A percentile compares a stretch with the other conserved stretches of the same genome.
These are phyloP conservation scores for Ophiognomonia clavigignenti-juglandacearum DNA, from an alignment of 2,329 filamentous ascomycete species.

Conservation along the genomic window DNA sequence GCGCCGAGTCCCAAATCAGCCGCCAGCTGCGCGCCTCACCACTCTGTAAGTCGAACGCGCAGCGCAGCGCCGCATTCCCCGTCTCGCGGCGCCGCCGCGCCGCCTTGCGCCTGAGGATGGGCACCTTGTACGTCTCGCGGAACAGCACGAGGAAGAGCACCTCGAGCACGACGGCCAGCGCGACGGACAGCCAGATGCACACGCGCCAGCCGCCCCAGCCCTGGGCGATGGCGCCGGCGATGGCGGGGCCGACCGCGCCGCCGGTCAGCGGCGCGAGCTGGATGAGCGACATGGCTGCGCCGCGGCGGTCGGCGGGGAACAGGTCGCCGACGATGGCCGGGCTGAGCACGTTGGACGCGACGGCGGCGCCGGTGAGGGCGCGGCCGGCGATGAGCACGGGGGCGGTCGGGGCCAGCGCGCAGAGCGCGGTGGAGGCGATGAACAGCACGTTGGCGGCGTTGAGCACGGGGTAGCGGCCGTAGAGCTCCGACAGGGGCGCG, in stretches of 20 bases:
- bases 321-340: conserved; percentile 62
- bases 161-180: conserved; percentile 43
- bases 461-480: conserved; percentile 51
- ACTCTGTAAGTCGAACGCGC: conserved; percentile 25
- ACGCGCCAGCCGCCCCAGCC: conserved; percentile 49
- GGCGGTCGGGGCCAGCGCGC: conserved; percentile 40
- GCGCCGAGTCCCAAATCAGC: conserved; percentile 33
- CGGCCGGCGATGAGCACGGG: conserved; percentile 47
- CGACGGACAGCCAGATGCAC: conserved; percentile 46
- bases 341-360: conserved; percentile 59
- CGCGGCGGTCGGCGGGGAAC: conserved; percentile 52
- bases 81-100: conserved; percentile 26
- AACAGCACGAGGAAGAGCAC: conserved; percentile 46
- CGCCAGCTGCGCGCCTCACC: conserved; percentile 23
- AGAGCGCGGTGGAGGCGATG: conserved; percentile 41
- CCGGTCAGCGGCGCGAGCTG: conserved; percentile 54
- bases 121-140: conserved; percentile 57
- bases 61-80: conserved; percentile 25
- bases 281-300: conserved; percentile 52
- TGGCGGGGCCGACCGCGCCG: conserved; percentile 51
- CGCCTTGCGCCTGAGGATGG: conserved; percentile 44
- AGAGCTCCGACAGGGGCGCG: conserved; percentile 58
- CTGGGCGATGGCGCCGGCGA: conserved; percentile 50
- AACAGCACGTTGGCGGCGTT: conserved; percentile 48
- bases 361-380: conserved; percentile 56